Evolutionary conservation across 345 rosid genomes (phyloP).

Genomic region (Eucalyptus rudis): DNA sequence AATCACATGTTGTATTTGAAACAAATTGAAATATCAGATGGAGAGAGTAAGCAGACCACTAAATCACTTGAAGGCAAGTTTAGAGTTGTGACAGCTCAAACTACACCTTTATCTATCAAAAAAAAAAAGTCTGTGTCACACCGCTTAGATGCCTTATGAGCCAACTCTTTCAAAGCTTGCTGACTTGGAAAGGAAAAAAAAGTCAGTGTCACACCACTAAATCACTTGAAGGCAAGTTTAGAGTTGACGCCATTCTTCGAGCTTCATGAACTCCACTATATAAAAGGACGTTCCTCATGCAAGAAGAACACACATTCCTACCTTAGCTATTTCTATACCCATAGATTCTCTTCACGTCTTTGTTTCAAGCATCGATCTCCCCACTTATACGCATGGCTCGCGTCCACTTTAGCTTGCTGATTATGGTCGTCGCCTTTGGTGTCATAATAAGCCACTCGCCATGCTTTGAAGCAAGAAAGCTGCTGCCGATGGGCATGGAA

Average conservation of each 20-base stretch:
- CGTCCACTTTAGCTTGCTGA: neutral
- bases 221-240: neutral
- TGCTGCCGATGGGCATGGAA: neutral
- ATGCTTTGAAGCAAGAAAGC: neutral
- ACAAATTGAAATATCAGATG: neutral
- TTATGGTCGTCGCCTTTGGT: neutral
- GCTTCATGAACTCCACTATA: neutral
- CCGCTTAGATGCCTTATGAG: neutral
- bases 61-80: neutral
- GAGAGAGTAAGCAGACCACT: neutral
- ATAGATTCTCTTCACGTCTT: neutral
- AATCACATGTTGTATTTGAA: neutral
- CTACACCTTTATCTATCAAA: neutral
- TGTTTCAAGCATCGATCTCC: neutral
- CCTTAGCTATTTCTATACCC: neutral
- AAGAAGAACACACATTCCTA: neutral
- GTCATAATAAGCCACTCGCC: neutral
- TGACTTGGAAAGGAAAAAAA: neutral
- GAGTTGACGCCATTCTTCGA: neutral
- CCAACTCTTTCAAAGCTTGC: neutral
- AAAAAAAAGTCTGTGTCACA: neutral
- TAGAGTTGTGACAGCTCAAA: neutral
- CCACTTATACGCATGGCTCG: neutral
- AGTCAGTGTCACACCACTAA: neutral
- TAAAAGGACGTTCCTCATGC: neutral